These are phyloP conservation scores for Malus sylvestris DNA, from an alignment of 306 rosid species.

Conservation along the genomic window DNA sequence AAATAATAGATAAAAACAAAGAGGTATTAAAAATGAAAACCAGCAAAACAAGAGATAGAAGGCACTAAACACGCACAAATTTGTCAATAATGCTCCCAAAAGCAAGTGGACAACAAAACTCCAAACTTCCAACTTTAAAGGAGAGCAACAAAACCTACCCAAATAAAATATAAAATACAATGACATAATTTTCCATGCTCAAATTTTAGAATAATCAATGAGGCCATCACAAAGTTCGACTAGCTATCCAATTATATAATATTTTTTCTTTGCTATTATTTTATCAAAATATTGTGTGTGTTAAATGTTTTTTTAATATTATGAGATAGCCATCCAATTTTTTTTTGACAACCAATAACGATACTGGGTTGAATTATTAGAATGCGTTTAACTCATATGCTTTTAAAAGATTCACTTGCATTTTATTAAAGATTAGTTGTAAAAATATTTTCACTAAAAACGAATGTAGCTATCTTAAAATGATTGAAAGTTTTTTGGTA, in stretches of 20 bases:
- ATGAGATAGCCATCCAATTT: too few species aligned
- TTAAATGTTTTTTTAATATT: background rate
- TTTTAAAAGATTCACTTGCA: too few species aligned
- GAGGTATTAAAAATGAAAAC: background rate
- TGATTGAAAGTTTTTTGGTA: too few species aligned
- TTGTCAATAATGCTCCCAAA: background rate
- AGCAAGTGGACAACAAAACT: constrained; percentile 22
- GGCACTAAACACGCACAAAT: background rate
- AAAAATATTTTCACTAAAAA: too few species aligned
- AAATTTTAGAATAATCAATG: background rate
- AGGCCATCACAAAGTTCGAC: background rate
- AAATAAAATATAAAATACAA: background rate
- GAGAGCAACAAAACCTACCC: constrained; percentile 13
- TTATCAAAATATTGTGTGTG: too few species aligned
- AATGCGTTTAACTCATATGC: too few species aligned
- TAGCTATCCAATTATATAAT: background rate
- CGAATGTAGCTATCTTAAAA: too few species aligned
- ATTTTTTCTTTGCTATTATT: too few species aligned
- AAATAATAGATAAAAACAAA: background rate
- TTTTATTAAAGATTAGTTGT: too few species aligned
- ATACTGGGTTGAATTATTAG: too few species aligned
- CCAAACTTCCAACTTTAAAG: constrained; percentile 40
- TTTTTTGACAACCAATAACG: too few species aligned
- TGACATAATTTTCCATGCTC: background rate
- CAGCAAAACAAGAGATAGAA: background rate